Evolutionary conservation across 805 yeast species (phyloP).

Genomic region (Blastobotrys americana): DNA sequence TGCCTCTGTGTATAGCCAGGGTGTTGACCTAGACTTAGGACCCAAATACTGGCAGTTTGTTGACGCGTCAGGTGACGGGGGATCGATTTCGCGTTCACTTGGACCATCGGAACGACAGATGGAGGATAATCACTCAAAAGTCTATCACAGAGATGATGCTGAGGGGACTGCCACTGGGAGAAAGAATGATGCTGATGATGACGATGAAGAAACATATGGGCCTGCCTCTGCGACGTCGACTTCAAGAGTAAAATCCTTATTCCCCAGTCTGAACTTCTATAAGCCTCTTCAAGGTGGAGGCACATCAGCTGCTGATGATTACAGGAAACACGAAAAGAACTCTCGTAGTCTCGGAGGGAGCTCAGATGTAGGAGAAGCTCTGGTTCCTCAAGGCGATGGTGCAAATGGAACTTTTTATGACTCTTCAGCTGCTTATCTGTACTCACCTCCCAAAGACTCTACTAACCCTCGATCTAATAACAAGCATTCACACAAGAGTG

Average conservation of each 20-base stretch:
- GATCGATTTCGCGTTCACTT: background rate
- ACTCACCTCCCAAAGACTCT: too few relatives aligned
- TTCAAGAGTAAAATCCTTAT: conserved; percentile 11
- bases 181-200: background rate
- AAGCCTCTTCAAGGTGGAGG: conserved; percentile 7
- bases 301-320: too few relatives aligned
- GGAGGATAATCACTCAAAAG: background rate
- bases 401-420: background rate
- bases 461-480: too few relatives aligned
- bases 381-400: background rate
- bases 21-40: background rate
- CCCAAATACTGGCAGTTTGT: background rate
- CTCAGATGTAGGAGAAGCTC: background rate
- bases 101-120: background rate
- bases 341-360: background rate
- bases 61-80: conserved; percentile 2
- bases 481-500: background rate
- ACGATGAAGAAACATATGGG: conserved; percentile 4
- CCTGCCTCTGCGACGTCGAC: conserved; percentile 5
- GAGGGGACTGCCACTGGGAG: background rate
- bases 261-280: conserved; percentile 11
- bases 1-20: background rate
- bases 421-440: background rate
- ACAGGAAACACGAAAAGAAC: background rate
- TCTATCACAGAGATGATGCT: background rate